Conservation (phyloP, 148 eudicot genomes). For the Simmondsia chinensis region DNA sequence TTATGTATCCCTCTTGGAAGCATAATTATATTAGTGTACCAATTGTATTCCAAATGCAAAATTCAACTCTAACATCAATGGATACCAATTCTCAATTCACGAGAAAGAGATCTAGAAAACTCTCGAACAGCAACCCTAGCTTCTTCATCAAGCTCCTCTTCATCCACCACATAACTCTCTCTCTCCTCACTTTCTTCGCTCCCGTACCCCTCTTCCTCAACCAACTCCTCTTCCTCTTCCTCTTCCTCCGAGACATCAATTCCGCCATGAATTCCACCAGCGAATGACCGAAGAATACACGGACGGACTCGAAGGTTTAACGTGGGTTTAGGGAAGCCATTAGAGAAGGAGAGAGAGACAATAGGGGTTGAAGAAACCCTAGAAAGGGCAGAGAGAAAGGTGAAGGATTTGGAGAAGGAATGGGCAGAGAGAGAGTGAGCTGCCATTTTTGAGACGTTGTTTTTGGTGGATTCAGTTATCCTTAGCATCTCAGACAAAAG, state of each 20-base stretch:
- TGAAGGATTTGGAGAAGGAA: too few relatives aligned
- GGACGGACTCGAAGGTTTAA: conserved; percentile 13
- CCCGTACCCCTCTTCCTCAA: conserved; percentile 28
- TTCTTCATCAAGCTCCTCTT: conserved; percentile 58
- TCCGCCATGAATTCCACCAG: conserved; percentile 1
- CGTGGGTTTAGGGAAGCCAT: conserved; percentile 16
- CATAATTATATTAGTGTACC: neutral
- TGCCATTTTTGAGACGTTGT: too few relatives aligned
- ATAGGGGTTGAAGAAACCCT: too few relatives aligned
- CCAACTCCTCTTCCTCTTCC: conserved; percentile 17
- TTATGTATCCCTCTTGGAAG: too few relatives aligned
- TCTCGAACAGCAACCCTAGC: conserved; percentile 47
- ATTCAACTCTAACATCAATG: neutral
- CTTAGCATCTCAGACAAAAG: too few relatives aligned
- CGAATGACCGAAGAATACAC: conserved; percentile 8
- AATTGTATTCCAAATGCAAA: neutral
- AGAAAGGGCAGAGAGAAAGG: too few relatives aligned
- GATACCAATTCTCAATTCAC: conserved; percentile 51
- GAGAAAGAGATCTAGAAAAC: conserved; percentile 46
- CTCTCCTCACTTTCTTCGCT: conserved; percentile 24
- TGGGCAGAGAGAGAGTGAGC: too few relatives aligned
- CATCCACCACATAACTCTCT: conserved; percentile 29
- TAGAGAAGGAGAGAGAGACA: conserved; percentile 6
- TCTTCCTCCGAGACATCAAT: conserved; percentile 9
- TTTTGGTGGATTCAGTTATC: too few relatives aligned